Percentiles rank a stretch among this genome's conserved stretches.
phyloP scores from a whole-genome alignment of 2,329 filamentous ascomycete species.

The Cercospora beticola region DNA sequence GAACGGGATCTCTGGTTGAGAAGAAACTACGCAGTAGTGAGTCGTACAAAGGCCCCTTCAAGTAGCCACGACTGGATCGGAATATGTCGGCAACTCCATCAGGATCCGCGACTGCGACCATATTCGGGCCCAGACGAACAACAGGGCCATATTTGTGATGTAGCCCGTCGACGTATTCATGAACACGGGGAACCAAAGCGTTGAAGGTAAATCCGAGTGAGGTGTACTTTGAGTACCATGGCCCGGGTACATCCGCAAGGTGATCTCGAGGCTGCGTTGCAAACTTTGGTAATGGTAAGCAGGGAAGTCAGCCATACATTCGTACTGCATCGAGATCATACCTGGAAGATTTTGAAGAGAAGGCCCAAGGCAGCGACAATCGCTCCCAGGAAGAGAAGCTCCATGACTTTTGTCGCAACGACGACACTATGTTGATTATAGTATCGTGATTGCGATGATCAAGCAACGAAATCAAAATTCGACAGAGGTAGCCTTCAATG shows the following conservation, averaged over 20 bases:
- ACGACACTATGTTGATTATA: not conserved
- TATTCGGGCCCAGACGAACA: constrained; percentile 31
- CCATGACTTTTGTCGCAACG: not conserved
- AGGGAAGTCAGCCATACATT: not conserved
- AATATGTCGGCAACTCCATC: constrained; percentile 26
- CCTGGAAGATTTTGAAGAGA: constrained; percentile 13
- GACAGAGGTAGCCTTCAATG: not conserved
- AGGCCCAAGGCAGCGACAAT: not conserved
- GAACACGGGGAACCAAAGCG: constrained; percentile 19
- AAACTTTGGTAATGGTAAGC: constrained; percentile 1
- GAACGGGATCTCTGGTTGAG: constrained; percentile 36
- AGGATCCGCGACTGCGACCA: constrained; percentile 32
- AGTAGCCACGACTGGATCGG: constrained; percentile 28
- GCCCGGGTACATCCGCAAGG: constrained; percentile 23
- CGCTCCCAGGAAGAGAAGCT: constrained; percentile 9
- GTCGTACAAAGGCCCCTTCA: constrained; percentile 32
- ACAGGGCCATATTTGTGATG: constrained; percentile 37
- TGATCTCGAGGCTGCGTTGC: constrained; percentile 6
- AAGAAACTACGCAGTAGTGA: constrained; percentile 35
- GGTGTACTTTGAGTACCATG: constrained; percentile 25
- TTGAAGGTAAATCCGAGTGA: constrained; percentile 19
- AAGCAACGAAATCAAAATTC: not conserved
- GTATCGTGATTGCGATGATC: not conserved
- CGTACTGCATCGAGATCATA: not conserved
- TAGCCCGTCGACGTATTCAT: constrained; percentile 40